Evolutionary conservation across 2,329 filamentous ascomycete genomes (phyloP).

Genomic region (Uncinocarpus reesii): DNA sequence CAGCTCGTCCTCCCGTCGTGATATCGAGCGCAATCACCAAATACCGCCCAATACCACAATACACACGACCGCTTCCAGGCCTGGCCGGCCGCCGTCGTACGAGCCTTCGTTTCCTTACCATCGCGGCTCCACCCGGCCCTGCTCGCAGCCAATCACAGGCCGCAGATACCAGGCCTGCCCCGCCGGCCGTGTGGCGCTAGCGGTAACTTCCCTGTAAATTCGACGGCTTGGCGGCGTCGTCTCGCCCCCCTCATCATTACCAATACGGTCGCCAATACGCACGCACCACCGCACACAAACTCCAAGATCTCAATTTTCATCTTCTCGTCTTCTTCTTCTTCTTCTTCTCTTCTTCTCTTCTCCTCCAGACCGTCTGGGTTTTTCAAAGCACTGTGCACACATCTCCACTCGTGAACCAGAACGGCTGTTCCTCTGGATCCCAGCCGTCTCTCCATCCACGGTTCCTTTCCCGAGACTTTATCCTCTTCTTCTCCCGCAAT

Average conservation of each 20-base stretch:
- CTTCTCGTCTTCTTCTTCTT: background rate
- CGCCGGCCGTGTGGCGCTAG: conserved; percentile 6
- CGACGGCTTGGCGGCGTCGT: background rate
- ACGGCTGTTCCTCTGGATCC: conserved; percentile 1
- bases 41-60: too few relatives aligned
- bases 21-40: too few relatives aligned
- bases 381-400: background rate
- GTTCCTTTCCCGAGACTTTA: conserved; percentile 2
- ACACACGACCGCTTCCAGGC: too few relatives aligned
- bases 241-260: background rate
- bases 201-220: conserved; percentile 2
- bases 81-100: too few relatives aligned
- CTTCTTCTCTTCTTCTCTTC: conserved; percentile 8
- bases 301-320: background rate
- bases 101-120: too few relatives aligned
- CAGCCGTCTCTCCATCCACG: conserved; percentile 4
- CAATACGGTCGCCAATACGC: background rate
- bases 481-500: background rate
- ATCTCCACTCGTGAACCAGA: background rate
- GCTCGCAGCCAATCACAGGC: background rate
- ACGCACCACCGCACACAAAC: conserved; percentile 4
- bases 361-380: background rate
- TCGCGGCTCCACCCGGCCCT: background rate
- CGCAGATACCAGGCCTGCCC: background rate
- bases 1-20: too few relatives aligned